A percentile compares a stretch with the other conserved stretches of the same genome.
Evolutionary conservation across 2,329 filamentous ascomycete species (phyloP).

Genomic region (Colletotrichum somersetense): DNA sequence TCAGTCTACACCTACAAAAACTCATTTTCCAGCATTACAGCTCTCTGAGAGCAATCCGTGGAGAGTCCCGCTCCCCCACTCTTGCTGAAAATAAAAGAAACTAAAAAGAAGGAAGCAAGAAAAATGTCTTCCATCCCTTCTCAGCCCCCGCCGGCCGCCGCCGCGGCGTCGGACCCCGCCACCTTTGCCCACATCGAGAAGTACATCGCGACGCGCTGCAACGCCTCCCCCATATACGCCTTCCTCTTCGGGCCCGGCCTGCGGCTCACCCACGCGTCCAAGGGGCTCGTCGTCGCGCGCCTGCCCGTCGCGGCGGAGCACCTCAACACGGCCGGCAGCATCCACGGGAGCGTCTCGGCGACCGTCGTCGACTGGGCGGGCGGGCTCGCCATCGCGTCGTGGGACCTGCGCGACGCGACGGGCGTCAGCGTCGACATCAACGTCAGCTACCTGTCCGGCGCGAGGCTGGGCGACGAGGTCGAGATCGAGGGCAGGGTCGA

Average conservation of each 20-base stretch:
- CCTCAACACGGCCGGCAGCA: conserved; percentile 58
- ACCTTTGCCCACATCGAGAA: conserved; percentile 42
- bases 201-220: conserved; percentile 45
- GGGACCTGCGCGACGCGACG: conserved; percentile 71
- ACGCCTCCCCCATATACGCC: conserved; percentile 44
- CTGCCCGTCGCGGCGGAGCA: conserved; percentile 42
- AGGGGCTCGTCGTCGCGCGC: conserved; percentile 43
- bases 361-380: conserved; percentile 81
- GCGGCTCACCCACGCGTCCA: conserved; percentile 43
- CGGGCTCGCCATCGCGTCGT: conserved; percentile 77
- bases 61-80: background rate
- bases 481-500: conserved; percentile 76
- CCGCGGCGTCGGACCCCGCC: conserved; percentile 40
- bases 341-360: conserved; percentile 80
- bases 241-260: conserved; percentile 42
- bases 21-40: background rate
- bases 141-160: conserved; percentile 14
- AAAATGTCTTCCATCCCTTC: conserved; percentile 33
- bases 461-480: conserved; percentile 73
- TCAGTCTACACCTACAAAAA: no score
- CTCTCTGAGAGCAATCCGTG: background rate
- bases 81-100: background rate
- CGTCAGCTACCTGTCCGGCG: conserved; percentile 75
- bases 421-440: conserved; percentile 83
- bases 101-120: background rate